Evolutionary conservation across 768 basidiomycete species (phyloP), one percentile per base, ranked within the genome.

Genomic region (Tricholoma terreum): DNA sequence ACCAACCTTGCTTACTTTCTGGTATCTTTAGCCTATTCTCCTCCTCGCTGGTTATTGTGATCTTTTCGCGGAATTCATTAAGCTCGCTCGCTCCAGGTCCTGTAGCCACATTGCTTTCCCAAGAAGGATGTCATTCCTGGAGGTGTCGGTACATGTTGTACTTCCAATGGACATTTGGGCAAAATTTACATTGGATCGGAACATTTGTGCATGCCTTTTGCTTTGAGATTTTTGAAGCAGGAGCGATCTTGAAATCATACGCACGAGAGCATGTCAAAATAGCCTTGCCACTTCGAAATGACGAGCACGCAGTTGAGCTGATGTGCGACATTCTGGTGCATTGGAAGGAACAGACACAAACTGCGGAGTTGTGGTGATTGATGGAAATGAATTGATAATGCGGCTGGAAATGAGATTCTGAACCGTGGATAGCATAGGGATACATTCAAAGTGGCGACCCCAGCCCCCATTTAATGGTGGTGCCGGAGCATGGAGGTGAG

Each of bases 151-250:
- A 38, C 38, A 40, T 42, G 17, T 42, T 42, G 40, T 42, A 42
- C 55, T 69, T 71, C 69, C 70, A 73, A 22, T 70, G 65, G 0
- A 63, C 60, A 12, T 63, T 61, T 0, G 15, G 4, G 46, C 65
- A 66, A 9, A 72, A 38, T 0, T 12, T 5, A 53, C 71, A 72
- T 14, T 46, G 14, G 9, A 69, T 60, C 7, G 69, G 69, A 0
- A 66, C 58, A 60, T 72, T 72, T 22, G 71, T 72, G 50, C 62
- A 69, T 12, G 65, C 61, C 22, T 62, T 67, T 1, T 54, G 31
- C 11, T 36, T 35, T 4, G 61, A 64, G 9, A 65, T 58, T 33
- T 56, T 62, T 4, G 59, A 55, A 14, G 56, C 60, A 5, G 56
- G 8, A 12, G 14, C 12, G 45, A 67, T 64, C 4, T 15, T 35